Percentiles rank a stretch among this genome's conserved stretches.
Conservation (phyloP, 371 early-diverging fungal species). For the Mucor indicus region DNA sequence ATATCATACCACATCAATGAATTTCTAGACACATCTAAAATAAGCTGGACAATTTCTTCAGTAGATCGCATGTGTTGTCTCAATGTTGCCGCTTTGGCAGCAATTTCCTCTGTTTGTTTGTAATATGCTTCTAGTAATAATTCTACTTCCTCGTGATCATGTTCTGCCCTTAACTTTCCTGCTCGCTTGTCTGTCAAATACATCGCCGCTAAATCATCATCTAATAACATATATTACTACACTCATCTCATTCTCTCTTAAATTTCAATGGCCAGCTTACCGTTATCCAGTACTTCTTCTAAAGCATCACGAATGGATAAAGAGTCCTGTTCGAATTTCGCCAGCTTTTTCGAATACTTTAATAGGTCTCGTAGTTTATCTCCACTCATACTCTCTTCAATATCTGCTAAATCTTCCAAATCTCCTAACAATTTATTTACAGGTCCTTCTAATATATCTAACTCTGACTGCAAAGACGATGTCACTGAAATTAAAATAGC, state of each 20-base stretch:
- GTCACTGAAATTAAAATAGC: constrained; percentile 77
- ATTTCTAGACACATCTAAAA: constrained; percentile 83
- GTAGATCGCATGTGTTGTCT: constrained; percentile 79
- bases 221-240: constrained; percentile 28
- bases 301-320: constrained; percentile 75
- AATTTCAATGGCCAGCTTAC: constrained; percentile 29
- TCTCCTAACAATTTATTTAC: constrained; percentile 61
- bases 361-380: constrained; percentile 74
- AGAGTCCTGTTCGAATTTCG: constrained; percentile 74
- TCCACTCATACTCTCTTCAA: constrained; percentile 77
- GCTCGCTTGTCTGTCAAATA: constrained; percentile 78
- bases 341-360: constrained; percentile 70
- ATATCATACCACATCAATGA: constrained; percentile 82
- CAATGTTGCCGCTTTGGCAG: constrained; percentile 62
- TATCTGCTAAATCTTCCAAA: constrained; percentile 57
- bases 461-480: constrained; percentile 67
- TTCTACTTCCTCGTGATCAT: constrained; percentile 86
- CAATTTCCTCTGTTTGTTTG: constrained; percentile 85
- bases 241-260: not conserved
- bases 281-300: constrained; percentile 77
- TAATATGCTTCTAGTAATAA: constrained; percentile 84
- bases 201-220: constrained; percentile 89
- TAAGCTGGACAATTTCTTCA: constrained; percentile 82
- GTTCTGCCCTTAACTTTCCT: constrained; percentile 48
- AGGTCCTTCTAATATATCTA: constrained; percentile 58